Conservation (phyloP, 805 yeast genomes). For the Saccharomyces mikatae region DNA sequence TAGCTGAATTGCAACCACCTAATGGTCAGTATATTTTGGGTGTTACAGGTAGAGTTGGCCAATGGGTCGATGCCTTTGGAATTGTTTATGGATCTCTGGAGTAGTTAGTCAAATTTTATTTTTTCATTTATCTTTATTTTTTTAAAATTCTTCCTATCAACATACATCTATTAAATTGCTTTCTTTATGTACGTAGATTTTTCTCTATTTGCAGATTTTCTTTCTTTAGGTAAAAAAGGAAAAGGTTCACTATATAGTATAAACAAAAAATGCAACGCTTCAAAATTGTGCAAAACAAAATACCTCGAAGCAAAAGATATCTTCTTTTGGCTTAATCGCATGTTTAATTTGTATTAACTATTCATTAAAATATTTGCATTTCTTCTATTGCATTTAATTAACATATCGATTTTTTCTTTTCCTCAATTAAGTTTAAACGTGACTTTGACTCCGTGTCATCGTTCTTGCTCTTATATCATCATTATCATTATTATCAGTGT, state of each 20-base stretch:
- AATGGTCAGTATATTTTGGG: constrained; percentile 56
- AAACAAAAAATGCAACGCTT: background rate
- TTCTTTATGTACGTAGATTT: background rate
- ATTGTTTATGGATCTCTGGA: constrained; percentile 40
- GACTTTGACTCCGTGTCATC: constrained; percentile 11
- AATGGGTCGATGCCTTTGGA: constrained; percentile 73
- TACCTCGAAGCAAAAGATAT: background rate
- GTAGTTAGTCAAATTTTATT: background rate
- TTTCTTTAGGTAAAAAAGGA: background rate
- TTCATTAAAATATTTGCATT: background rate
- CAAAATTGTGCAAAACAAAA: background rate
- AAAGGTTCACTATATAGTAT: background rate
- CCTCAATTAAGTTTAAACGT: background rate
- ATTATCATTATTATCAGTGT: background rate
- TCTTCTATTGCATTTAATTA: background rate
- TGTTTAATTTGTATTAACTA: background rate
- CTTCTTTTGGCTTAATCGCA: background rate
- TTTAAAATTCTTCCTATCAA: background rate
- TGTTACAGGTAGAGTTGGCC: constrained; percentile 56
- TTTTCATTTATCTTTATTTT: background rate
- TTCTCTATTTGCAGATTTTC: background rate
- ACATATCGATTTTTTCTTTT: background rate
- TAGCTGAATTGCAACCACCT: constrained; percentile 56
- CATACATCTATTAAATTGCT: background rate
- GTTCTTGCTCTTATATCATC: constrained; percentile 2